A percentile compares a stretch with the other conserved stretches of the same genome.
Conservation (phyloP, 2,329 filamentous ascomycete genomes). For the Ophiostoma fasciatum region DNA sequence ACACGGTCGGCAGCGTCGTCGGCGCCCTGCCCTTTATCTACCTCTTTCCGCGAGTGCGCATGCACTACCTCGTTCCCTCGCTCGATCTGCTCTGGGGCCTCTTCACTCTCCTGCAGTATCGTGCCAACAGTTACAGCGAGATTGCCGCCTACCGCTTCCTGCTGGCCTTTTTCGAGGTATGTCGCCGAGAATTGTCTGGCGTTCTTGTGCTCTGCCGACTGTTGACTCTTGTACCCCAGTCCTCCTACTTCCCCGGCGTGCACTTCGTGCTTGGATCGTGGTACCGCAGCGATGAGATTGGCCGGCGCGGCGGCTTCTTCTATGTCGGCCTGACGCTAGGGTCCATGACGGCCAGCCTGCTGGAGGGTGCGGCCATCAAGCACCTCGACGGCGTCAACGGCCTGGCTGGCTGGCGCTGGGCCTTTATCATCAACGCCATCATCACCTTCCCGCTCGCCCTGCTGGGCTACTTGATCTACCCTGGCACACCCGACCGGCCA, state of each 20-base stretch:
- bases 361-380: slow-evolving; percentile 21
- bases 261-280: slow-evolving; percentile 4
- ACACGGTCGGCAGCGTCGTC: slow-evolving; percentile 46
- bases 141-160: slow-evolving; percentile 3
- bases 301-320: slow-evolving; percentile 2
- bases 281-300: slow-evolving; percentile 5
- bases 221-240: too few relatives aligned
- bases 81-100: slow-evolving; percentile 2
- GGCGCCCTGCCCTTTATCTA: slow-evolving; percentile 25
- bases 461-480: slow-evolving; percentile 13
- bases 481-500: slow-evolving; percentile 21
- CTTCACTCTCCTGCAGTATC: not conserved
- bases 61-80: slow-evolving; percentile 1
- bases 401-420: slow-evolving; percentile 23
- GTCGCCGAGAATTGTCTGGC: too few relatives aligned
- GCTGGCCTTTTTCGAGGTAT: slow-evolving; percentile 3
- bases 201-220: too few relatives aligned
- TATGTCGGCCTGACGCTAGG: slow-evolving; percentile 15
- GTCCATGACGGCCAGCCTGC: slow-evolving; percentile 14
- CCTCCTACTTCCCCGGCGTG: slow-evolving; percentile 5
- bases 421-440: slow-evolving; percentile 25
- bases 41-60: slow-evolving; percentile 15
- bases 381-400: slow-evolving; percentile 19
- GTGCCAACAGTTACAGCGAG: not conserved
- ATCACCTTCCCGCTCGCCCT: slow-evolving; percentile 13